These are phyloP conservation scores for Vickermania spadyakhi DNA, from an alignment of 208 protist species.

Conservation along the genomic window DNA sequence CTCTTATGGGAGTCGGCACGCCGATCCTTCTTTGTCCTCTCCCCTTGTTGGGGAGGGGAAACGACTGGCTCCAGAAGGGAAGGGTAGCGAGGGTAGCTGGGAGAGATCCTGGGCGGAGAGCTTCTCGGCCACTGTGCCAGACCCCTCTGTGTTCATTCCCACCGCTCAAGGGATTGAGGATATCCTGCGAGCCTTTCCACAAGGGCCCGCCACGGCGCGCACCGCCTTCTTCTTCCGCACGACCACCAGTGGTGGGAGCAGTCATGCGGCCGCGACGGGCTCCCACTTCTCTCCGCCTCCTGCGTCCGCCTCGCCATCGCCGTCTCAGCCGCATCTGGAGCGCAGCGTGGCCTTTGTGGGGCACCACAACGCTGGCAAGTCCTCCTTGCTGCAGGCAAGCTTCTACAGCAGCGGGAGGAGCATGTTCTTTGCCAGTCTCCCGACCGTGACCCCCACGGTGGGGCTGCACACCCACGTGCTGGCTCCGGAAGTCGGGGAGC, in stretches of 20 bases:
- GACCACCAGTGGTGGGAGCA: background rate
- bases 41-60: too few species aligned
- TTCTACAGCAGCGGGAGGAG: conserved; percentile 27
- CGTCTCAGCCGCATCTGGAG: background rate
- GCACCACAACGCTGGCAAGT: conserved; percentile 87
- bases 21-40: too few species aligned
- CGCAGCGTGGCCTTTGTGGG: conserved; percentile 81
- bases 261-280: conserved; percentile 2
- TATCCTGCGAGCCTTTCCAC: background rate
- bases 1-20: background rate
- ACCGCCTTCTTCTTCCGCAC: background rate
- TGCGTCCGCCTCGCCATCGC: background rate
- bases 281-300: too few species aligned
- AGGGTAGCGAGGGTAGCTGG: background rate
- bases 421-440: conserved; percentile 69
- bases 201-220: background rate
- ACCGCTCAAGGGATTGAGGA: background rate
- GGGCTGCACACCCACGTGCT: conserved; percentile 50
- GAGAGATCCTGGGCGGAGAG: background rate
- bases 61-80: too few species aligned
- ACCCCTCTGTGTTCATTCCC: background rate
- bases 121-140: background rate
- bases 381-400: conserved; percentile 41
- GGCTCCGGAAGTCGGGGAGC: background rate
- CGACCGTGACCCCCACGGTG: conserved; percentile 72